These are phyloP conservation scores for Tetradesmus lagerheimii DNA, from an alignment of 139 green algal species.

Conservation along the genomic window DNA sequence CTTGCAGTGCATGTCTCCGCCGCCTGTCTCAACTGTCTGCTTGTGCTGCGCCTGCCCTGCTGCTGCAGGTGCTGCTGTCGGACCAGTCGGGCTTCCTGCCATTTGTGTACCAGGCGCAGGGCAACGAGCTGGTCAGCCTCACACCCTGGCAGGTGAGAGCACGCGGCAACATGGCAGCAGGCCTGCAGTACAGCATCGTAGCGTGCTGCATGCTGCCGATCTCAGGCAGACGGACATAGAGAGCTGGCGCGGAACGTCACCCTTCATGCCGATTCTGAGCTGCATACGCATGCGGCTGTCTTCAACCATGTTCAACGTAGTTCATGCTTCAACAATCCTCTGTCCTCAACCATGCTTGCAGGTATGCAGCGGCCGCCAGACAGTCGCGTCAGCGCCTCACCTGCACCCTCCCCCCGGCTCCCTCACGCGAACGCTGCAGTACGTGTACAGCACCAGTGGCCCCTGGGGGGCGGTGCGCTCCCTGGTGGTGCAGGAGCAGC, in stretches of 20 bases:
- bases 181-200: background rate
- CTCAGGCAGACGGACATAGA: too few species aligned
- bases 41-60: background rate
- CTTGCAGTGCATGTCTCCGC: too few species aligned
- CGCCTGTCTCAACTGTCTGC: background rate
- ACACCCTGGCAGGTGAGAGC: slow-evolving; percentile 29
- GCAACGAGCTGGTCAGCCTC: slow-evolving; percentile 12
- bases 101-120: background rate
- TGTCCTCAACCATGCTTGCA: background rate
- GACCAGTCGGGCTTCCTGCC: slow-evolving; percentile 30
- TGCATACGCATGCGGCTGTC: too few species aligned
- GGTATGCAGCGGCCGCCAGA: background rate
- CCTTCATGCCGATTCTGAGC: too few species aligned
- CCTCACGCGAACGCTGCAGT: slow-evolving; percentile 5
- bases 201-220: too few species aligned
- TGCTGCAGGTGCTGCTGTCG: slow-evolving; percentile 38
- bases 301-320: too few species aligned
- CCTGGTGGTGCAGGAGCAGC: slow-evolving; percentile 32
- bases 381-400: background rate
- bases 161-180: background rate
- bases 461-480: background rate
- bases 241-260: too few species aligned
- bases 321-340: too few species aligned
- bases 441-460: slow-evolving; percentile 7
- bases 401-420: background rate